phyloP scores from a whole-genome alignment of 306 rosid species.

The Prunus mira region DNA sequence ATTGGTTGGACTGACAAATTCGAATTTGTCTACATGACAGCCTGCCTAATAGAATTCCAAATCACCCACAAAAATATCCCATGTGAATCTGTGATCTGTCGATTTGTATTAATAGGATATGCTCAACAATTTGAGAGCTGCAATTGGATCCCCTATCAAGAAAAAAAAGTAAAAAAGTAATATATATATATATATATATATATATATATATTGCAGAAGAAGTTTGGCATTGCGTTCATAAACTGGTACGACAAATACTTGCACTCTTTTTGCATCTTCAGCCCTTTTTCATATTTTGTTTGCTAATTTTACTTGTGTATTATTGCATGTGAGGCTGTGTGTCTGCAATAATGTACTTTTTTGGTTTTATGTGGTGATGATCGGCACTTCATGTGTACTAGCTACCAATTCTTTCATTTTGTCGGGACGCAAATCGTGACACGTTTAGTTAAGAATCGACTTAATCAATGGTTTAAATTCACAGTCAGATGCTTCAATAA shows the following conservation, averaged over 20 bases:
- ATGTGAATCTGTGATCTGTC: background rate
- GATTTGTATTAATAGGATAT: background rate
- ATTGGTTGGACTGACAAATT: background rate
- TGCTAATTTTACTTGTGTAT: background rate
- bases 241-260: background rate
- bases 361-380: no score
- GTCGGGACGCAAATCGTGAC: no score
- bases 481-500: no score
- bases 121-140: background rate
- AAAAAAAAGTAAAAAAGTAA: no score
- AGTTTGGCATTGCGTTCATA: background rate
- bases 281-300: background rate
- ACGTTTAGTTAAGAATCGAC: no score
- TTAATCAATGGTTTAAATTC: no score
- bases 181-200: no score
- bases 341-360: no score
- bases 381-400: no score
- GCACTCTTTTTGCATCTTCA: background rate
- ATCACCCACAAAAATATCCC: background rate
- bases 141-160: no score
- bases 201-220: background rate
- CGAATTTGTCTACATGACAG: background rate
- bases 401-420: no score
- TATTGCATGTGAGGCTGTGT: no score
- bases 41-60: background rate